Evolutionary conservation across 2,329 filamentous ascomycete genomes (phyloP).

Genomic region (Penicillium rolfsii): DNA sequence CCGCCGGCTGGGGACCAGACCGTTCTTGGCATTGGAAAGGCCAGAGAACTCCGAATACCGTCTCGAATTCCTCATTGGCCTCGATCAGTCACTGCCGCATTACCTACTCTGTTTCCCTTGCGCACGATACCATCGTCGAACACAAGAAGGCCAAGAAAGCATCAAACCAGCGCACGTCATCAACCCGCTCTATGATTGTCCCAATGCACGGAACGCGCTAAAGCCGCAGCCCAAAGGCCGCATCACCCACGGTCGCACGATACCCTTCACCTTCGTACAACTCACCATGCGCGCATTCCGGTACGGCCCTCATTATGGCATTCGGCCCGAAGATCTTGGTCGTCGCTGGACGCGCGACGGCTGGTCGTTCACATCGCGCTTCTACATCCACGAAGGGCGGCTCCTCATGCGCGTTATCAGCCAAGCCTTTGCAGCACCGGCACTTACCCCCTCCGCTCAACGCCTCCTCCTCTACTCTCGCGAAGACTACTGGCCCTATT

Average conservation of each 20-base stretch:
- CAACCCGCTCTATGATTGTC: conserved; percentile 62
- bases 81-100: conserved; percentile 57
- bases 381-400: conserved; percentile 56
- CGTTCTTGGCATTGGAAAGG: conserved; percentile 45
- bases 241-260: conserved; percentile 57
- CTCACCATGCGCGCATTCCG: conserved; percentile 56
- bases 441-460: conserved; percentile 55
- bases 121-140: conserved; percentile 58
- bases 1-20: conserved; percentile 45
- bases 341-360: conserved; percentile 59
- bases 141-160: conserved; percentile 56
- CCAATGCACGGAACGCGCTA: conserved; percentile 55
- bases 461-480: conserved; percentile 62
- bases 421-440: conserved; percentile 56
- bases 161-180: conserved; percentile 57
- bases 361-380: conserved; percentile 61
- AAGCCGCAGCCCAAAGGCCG: conserved; percentile 55
- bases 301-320: conserved; percentile 54
- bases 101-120: conserved; percentile 65
- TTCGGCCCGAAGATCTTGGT: conserved; percentile 51
- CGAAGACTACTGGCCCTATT: conserved; percentile 65
- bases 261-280: conserved; percentile 63
- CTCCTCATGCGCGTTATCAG: conserved; percentile 63
- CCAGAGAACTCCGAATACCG: conserved; percentile 52
- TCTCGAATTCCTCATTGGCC: conserved; percentile 54